Base-by-base conservation (phyloP, 495 filamentous ascomycete species). In the Xylaria cubensis region DNA sequence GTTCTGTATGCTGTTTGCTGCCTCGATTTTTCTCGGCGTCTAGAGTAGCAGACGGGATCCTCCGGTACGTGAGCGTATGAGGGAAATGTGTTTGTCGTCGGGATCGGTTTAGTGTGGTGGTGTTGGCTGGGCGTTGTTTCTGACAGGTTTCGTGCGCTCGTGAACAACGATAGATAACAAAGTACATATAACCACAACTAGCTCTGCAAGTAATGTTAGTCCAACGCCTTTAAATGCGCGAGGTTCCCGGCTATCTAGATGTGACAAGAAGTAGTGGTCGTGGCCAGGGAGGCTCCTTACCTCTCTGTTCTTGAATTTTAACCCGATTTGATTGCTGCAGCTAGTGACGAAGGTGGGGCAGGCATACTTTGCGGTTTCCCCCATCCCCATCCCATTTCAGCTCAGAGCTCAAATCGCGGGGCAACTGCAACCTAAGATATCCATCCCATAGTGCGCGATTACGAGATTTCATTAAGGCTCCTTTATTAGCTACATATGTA, bases 281-380 rank as follows among this genome's bases (percentile, higher is more conserved):
- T 39, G 56, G 32, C 56, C 42, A 1, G n/a, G 17, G 21, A 46
- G 21, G 62, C 42, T 64, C 21, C 17, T 19, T 36, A 12, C n/a
- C n/a, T n/a, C 21, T 21, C 53, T 39, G 36, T 66, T 34, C 63
- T 72, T 41, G 70, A 69, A 71, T 73, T 76, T 76, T 72, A 64
- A 55, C 41, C 36, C 39, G 26, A 62, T 72, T 42, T 56, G 58
- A 46, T 48, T 64, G 63, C 66, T 36, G 61, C 62, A 67, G 59
- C 70, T 68, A 36, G 63, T 56, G 64, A 69, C 53, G 29, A 64
- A 76, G 70, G 70, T 72, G 73, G 74, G 73, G 71, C 46, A 59
- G 73, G 71, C 46, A 59, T 36, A 34, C 58, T 39, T 10, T 26
- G 13, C 39, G 13, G 29, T n/a, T 58, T 32, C 56, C 56, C 56